Evolutionary conservation across 345 rosid species (phyloP), one percentile per base, ranked within the genome.

Genomic region (Gossypium mustelinum): DNA sequence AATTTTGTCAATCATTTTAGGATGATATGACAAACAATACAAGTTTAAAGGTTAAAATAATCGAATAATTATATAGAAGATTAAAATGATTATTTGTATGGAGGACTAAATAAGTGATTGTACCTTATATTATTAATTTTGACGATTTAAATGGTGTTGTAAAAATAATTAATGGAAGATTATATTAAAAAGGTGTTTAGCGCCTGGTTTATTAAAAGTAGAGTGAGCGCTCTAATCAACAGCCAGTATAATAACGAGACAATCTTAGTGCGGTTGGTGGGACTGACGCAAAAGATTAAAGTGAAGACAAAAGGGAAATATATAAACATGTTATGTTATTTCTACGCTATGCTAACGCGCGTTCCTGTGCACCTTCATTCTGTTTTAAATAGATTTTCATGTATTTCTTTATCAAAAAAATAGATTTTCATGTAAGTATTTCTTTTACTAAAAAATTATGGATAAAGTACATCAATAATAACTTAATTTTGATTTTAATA

Each of bases 241-340:
- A 70, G 65, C 57, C 74, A 18, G 79, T 70, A 76, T 80, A 81
- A 86, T 80, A 79, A 88, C 83, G 87, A 80, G 83, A 79, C 87
- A 87, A 88, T 89, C 85, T 84, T 74, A 88, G 91, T 91, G 94
- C 89, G 92, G 88, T 91, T 67, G 92, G 89, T 85, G 88, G 87
- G 80, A 81, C 94, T 79, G 88, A 79, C 87, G 72, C 84, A 73
- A 77, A 80, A 78, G 86, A 75, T 57, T 67, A 85, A 85, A 85
- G 84, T 67, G 73, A 83, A 83, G 63, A 79, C 60, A 82, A 83
- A 1, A 79, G 9, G n/a, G 9, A 60, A 27, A 60, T 7, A 52
- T 7, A 2, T 18, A 17, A 34, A 7, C 11, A 45, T 2, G 12
- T 22, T 7, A 24, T 34, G 6, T 18, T 56, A 22, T 7, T 3